Percentiles rank a stretch among this genome's conserved stretches.
phyloP scores from a whole-genome alignment of 257 asterid species.

The Lithospermum erythrorhizon region DNA sequence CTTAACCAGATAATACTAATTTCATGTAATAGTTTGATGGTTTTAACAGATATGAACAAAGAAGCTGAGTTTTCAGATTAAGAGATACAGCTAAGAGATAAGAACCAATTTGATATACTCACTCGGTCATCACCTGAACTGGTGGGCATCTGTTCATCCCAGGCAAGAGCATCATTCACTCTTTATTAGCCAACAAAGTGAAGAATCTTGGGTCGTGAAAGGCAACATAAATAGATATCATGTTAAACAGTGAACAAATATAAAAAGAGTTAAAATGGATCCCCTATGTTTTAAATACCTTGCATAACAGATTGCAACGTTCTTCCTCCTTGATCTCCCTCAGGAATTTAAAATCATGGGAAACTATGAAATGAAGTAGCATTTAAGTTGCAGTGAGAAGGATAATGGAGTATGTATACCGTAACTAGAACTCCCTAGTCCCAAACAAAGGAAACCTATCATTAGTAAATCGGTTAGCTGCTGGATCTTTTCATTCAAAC shows the following conservation, averaged over 20 bases:
- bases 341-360: conserved; percentile 26
- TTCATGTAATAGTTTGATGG: neutral
- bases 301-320: conserved; percentile 48
- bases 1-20: no score
- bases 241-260: conserved; percentile 7
- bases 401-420: neutral
- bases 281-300: conserved; percentile 32
- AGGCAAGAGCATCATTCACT: conserved; percentile 55
- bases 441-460: neutral
- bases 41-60: neutral
- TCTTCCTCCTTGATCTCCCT: conserved; percentile 49
- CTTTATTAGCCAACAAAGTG: conserved; percentile 37
- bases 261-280: neutral
- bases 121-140: conserved; percentile 42
- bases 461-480: neutral
- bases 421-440: neutral
- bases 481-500: neutral
- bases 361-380: conserved; percentile 30
- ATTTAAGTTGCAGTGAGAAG: conserved; percentile 1
- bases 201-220: conserved; percentile 42
- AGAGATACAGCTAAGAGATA: conserved; percentile 2
- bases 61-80: neutral
- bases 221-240: conserved; percentile 1
- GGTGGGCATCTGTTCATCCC: conserved; percentile 91
- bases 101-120: conserved; percentile 15